Base-by-base conservation (phyloP, 495 filamentous ascomycete species). In the Darksidea phi region DNA sequence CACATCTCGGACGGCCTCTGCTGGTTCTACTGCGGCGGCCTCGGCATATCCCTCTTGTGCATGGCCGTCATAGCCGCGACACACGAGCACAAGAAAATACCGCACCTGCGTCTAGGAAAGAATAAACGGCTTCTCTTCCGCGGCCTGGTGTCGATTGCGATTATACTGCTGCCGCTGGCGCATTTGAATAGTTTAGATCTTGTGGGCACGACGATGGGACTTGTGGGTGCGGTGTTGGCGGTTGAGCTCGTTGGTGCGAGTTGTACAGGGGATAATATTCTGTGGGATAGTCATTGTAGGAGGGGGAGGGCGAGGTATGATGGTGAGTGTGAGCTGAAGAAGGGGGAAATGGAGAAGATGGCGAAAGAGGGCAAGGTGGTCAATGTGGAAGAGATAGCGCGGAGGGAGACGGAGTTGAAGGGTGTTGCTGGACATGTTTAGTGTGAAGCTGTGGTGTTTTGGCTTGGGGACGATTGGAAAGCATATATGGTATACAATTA, bases 1-100 rank as follows among this genome's bases (percentile, higher is more conserved):
- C 70, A 79, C 25, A 71, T 86, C 52, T 61, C 66, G 13, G 20
- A 55, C 6, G 82, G 81, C 21, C 72, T 82, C 10, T 76, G 80
- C 17, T 83, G 80, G 74, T 85, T 83, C 71, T 86, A 85, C 70
- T 84, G 81, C 69, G 73, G 62, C 18, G 83, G 83, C 1, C 67
- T 84, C 4, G 80, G 73, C 26, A 74, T 79, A 8, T 76, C 82
- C 6, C 70, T 86, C n/a, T 50, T 73, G 10, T 73, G 68, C 68
- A 84, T 82, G 80, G 74, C 71, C 57, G 43, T 77, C 49, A 79
- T 82, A 34, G 74, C 76, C 23, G 17, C 76, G 15, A 63, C 68
- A 10, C 76, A 82, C 61, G 64, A 73, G 17, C 76, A 80, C 65
- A 77, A 76, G 37, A 64, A 70, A 47, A 72, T 74, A 48, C 59